These are phyloP conservation scores for Yarrowia yakushimensis DNA, from an alignment of 805 yeast species.

Conservation along the genomic window DNA sequence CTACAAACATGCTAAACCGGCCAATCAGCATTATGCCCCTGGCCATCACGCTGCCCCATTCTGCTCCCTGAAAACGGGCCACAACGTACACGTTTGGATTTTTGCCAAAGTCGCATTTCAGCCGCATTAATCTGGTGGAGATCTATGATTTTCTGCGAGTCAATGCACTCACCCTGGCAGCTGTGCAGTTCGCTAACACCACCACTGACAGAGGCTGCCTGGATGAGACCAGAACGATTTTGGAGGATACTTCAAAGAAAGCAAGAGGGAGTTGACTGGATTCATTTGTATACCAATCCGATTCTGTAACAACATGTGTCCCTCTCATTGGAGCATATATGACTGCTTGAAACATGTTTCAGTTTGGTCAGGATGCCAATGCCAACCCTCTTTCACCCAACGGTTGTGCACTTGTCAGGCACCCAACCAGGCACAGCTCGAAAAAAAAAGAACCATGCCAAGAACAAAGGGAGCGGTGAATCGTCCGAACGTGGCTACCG, in stretches of 20 bases:
- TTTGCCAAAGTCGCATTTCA: neutral
- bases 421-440: neutral
- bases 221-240: neutral
- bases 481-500: too few relatives aligned
- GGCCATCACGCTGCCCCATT: neutral
- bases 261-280: neutral
- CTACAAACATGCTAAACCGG: neutral
- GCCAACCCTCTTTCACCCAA: neutral
- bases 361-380: neutral
- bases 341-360: neutral
- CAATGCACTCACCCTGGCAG: neutral
- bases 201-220: neutral
- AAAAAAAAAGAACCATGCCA: too few relatives aligned
- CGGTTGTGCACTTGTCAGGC: neutral
- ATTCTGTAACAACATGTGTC: too few relatives aligned
- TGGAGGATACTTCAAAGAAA: neutral
- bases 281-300: too few relatives aligned
- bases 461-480: too few relatives aligned
- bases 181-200: neutral
- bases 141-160: neutral
- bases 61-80: neutral
- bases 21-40: neutral
- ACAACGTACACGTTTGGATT: neutral
- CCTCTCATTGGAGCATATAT: neutral
- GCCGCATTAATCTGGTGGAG: conserved; percentile 2